Evolutionary conservation across 2,329 filamentous ascomycete genomes (phyloP).

Genomic region (Diaporthe ilicicola): DNA sequence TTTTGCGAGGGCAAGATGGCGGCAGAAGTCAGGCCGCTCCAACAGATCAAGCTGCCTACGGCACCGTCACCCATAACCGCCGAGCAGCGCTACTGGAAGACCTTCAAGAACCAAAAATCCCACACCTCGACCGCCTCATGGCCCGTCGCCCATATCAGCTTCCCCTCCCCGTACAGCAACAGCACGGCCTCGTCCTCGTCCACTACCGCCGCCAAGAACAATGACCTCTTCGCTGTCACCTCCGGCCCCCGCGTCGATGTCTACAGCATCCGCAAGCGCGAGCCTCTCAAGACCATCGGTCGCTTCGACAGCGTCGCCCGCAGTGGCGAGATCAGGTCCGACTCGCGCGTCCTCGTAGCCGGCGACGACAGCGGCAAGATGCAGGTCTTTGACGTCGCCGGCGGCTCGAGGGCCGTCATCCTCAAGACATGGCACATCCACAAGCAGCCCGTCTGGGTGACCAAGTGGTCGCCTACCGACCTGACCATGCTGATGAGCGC

Average conservation of each 20-base stretch:
- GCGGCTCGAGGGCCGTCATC: constrained; percentile 77
- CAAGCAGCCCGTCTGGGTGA: constrained; percentile 92
- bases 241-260: constrained; percentile 92
- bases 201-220: constrained; percentile 57
- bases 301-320: constrained; percentile 92
- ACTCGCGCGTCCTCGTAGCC: constrained; percentile 88
- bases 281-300: constrained; percentile 92
- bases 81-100: constrained; percentile 96
- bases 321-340: constrained; percentile 85
- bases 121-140: constrained; percentile 91
- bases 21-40: constrained; percentile 82
- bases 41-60: constrained; percentile 82
- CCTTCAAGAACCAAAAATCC: constrained; percentile 90
- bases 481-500: constrained; percentile 88
- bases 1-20: constrained; percentile 69
- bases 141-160: constrained; percentile 89
- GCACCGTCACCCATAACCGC: constrained; percentile 85
- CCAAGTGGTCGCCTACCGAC: constrained; percentile 89
- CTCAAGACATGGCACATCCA: constrained; percentile 95
- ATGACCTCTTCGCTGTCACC: constrained; percentile 90
- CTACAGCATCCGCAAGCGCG: constrained; percentile 90
- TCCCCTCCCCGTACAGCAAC: constrained; percentile 58
- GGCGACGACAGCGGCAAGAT: constrained; percentile 92
- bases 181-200: constrained; percentile 46
- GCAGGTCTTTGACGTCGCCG: constrained; percentile 89